phyloP scores from a whole-genome alignment of 257 asterid species.

The Primulina eburnea region DNA sequence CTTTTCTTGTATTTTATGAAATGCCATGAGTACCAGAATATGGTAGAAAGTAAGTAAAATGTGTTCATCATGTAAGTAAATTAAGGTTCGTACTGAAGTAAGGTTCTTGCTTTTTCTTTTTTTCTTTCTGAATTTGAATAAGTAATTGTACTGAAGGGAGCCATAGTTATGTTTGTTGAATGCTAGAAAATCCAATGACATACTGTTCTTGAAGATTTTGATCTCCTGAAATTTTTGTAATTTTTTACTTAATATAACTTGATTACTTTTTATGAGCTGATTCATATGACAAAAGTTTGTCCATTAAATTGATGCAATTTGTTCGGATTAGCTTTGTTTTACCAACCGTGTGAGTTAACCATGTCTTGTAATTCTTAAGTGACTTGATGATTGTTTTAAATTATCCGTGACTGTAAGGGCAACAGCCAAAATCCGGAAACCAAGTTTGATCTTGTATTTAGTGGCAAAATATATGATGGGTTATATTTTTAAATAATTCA shows the following conservation, averaged over 20 bases:
- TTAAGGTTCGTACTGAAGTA: background rate
- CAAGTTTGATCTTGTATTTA: background rate
- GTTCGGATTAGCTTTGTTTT: background rate
- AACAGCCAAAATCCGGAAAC: background rate
- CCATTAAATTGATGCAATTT: background rate
- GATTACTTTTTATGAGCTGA: background rate
- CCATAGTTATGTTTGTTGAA: background rate
- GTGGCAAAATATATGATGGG: too few relatives aligned
- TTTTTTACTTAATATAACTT: background rate
- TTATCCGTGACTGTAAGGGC: constrained; percentile 3
- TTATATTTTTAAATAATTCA: too few relatives aligned
- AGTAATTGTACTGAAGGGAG: background rate
- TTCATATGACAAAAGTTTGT: too few relatives aligned
- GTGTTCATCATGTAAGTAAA: background rate
- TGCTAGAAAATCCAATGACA: background rate
- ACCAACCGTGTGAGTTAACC: background rate
- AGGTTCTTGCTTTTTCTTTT: background rate
- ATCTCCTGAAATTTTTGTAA: background rate
- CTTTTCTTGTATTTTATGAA: constrained; percentile 5
- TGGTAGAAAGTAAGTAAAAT: constrained; percentile 8
- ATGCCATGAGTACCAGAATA: constrained; percentile 6
- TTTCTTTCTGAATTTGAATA: background rate
- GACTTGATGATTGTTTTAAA: constrained; percentile 2
- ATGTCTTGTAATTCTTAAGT: constrained; percentile 15
- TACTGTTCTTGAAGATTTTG: background rate